Evolutionary conservation across 2,329 filamentous ascomycete species (phyloP).

Genomic region (Trichoderma sp.): DNA sequence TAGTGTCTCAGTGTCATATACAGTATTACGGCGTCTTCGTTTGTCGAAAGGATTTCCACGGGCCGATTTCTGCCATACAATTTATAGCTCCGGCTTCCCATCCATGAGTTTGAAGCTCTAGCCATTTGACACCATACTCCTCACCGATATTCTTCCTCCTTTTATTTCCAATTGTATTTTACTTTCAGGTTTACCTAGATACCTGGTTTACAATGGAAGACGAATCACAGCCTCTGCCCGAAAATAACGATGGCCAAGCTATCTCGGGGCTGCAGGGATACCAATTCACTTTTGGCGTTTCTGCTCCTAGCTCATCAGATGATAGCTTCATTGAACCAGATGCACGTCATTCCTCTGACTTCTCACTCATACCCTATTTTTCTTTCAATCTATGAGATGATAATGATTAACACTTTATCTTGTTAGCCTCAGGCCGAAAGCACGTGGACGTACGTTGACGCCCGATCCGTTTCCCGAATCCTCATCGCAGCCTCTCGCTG

Average conservation of each 20-base stretch:
- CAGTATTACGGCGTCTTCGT: background rate
- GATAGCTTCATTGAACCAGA: conserved; percentile 35
- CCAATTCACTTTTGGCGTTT: conserved; percentile 36
- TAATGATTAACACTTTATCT: background rate
- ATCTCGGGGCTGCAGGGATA: conserved; percentile 20
- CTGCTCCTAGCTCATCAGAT: conserved; percentile 27
- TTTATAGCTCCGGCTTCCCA: background rate
- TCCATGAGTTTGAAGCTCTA: background rate
- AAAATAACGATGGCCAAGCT: background rate
- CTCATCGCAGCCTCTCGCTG: background rate
- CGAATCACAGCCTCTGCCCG: background rate
- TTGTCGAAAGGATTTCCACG: too few species aligned
- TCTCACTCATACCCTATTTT: background rate
- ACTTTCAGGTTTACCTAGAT: background rate
- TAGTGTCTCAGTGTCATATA: background rate
- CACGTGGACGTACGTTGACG: background rate
- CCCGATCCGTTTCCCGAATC: background rate
- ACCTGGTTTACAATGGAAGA: background rate
- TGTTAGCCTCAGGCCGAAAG: conserved; percentile 5
- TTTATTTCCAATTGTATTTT: background rate
- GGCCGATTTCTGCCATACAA: background rate
- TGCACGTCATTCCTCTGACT: conserved; percentile 25
- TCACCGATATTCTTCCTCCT: background rate
- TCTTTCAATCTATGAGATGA: background rate
- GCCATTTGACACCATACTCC: background rate